Conservation (phyloP, 495 filamentous ascomycete genomes). For the Mytilinidion resinicola region DNA sequence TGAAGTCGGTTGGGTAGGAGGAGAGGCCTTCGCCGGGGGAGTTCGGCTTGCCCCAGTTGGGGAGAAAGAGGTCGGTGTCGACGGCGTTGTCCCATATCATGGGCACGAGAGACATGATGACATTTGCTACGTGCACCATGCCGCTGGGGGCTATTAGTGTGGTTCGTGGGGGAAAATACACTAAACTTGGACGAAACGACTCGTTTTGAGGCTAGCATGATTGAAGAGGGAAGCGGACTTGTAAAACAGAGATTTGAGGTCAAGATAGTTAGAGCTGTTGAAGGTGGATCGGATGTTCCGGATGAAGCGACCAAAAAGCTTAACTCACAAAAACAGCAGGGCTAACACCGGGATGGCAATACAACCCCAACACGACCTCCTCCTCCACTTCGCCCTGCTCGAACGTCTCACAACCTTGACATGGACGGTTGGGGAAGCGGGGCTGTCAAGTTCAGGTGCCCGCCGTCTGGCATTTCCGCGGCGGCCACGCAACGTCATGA, state of each 20-base stretch:
- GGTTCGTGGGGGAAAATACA: neutral
- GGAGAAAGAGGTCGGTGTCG: constrained; percentile 49
- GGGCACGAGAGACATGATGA: constrained; percentile 47
- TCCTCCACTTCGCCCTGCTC: constrained; percentile 11
- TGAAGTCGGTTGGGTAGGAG: constrained; percentile 71
- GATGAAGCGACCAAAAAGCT: neutral
- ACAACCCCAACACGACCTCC: constrained; percentile 6
- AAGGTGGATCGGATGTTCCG: too few species aligned
- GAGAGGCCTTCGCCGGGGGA: constrained; percentile 44
- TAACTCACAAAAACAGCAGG: constrained; percentile 25
- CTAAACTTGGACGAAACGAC: neutral
- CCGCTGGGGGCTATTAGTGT: constrained; percentile 20
- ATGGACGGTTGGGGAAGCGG: neutral
- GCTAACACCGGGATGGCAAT: constrained; percentile 8
- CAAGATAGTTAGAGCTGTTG: too few species aligned
- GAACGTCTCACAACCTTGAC: neutral
- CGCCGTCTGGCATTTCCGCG: constrained; percentile 1
- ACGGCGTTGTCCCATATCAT: constrained; percentile 47
- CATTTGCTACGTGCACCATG: constrained; percentile 39
- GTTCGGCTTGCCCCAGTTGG: constrained; percentile 47
- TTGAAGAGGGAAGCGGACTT: neutral
- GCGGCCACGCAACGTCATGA: constrained; percentile 5
- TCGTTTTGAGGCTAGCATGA: neutral
- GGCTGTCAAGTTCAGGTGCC: neutral
- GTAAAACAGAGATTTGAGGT: too few species aligned